Percentiles rank a stretch among this genome's conserved stretches.
These are phyloP conservation scores for Candida sanyaensis DNA, from an alignment of 1,139 yeast species.

Conservation along the genomic window DNA sequence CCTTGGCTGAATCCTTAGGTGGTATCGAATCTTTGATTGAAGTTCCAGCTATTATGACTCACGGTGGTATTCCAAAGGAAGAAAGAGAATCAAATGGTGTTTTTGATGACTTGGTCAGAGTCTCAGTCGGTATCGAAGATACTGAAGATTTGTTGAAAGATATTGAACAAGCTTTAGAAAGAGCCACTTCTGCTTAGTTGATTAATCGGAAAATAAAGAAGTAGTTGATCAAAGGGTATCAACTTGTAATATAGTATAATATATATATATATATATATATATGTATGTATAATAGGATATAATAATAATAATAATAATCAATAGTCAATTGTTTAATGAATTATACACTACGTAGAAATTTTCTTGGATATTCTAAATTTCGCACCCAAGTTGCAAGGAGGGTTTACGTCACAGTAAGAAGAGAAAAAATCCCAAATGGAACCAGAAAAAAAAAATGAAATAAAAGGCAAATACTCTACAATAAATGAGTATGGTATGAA, in stretches of 20 bases:
- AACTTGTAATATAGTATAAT: no score
- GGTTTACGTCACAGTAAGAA: no score
- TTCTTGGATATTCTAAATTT: neutral
- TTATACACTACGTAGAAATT: no score
- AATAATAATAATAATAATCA: no score
- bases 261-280: neutral
- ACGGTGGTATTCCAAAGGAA: conserved; percentile 84
- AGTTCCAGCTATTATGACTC: conserved; percentile 93
- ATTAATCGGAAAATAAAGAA: neutral
- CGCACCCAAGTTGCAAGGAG: neutral
- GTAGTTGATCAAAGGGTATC: no score
- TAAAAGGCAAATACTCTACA: neutral
- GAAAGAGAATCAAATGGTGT: conserved; percentile 84
- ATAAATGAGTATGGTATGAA: neutral
- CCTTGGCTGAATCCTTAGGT: conserved; percentile 88
- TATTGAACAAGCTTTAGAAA: conserved; percentile 65
- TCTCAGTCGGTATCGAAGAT: conserved; percentile 88
- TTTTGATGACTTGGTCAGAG: conserved; percentile 77
- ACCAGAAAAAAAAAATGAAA: neutral
- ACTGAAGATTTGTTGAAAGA: conserved; percentile 76
- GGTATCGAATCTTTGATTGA: conserved; percentile 87
- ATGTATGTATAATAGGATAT: neutral
- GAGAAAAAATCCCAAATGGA: no score
- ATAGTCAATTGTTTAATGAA: neutral
- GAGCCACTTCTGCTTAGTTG: conserved; percentile 9